Evolutionary conservation across 306 rosid genomes (phyloP).

Genomic region (Astragalus membranaceus): DNA sequence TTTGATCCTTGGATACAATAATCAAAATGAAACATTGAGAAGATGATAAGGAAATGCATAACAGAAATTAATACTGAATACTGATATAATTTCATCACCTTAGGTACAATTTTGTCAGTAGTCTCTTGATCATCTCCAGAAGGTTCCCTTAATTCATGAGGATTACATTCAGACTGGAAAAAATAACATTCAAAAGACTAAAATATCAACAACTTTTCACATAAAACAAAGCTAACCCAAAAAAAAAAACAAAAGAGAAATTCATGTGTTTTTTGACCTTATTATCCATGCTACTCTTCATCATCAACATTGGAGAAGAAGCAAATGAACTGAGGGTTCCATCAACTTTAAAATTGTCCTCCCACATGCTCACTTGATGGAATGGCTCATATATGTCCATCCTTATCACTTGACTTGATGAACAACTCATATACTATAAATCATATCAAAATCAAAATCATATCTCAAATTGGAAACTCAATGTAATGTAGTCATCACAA

Average conservation of each 20-base stretch:
- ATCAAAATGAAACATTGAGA: no score
- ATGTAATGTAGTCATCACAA: no score
- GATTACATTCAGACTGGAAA: conserved; percentile 41
- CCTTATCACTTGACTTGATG: conserved; percentile 46
- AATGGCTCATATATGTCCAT: conserved; percentile 84
- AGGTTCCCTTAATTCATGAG: conserved; percentile 43
- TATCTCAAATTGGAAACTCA: conserved; percentile 11
- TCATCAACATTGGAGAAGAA: conserved; percentile 40
- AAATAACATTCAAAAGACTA: conserved; percentile 7
- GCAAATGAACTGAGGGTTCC: conserved; percentile 30
- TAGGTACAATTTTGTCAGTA: conserved; percentile 35
- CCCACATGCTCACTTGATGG: conserved; percentile 62
- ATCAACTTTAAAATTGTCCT: conserved; percentile 44
- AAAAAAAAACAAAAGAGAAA: background rate
- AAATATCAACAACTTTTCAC: background rate
- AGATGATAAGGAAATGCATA: background rate
- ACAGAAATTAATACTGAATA: background rate
- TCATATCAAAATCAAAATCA: background rate
- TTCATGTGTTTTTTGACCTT: conserved; percentile 32
- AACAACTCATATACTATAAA: conserved; percentile 52
- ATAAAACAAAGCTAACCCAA: background rate
- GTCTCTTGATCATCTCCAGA: conserved; percentile 52
- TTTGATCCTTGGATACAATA: no score
- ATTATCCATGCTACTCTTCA: conserved; percentile 34
- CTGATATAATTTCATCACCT: conserved; percentile 39